A percentile compares a stretch with the other conserved stretches of the same genome.
Evolutionary conservation across 2,329 filamentous ascomycete species (phyloP).

Genomic region (Nothophaeocryptopus gaeumannii): DNA sequence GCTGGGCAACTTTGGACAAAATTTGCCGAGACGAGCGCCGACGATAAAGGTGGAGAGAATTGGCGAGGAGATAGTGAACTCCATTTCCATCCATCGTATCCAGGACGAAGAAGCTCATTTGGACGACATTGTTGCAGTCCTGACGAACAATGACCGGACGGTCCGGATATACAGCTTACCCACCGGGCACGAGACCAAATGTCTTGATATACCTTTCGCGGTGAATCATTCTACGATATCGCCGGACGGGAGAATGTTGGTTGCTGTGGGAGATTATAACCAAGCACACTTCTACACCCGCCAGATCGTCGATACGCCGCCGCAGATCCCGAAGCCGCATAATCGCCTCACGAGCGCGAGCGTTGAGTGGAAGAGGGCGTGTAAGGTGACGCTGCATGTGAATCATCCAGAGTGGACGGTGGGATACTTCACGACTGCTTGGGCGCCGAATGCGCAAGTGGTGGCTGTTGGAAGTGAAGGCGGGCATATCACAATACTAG

Average conservation of each 20-base stretch:
- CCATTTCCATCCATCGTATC: constrained; percentile 61
- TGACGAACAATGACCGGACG: constrained; percentile 89
- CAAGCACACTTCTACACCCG: constrained; percentile 79
- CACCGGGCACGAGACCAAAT: constrained; percentile 64
- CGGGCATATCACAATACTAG: constrained; percentile 73
- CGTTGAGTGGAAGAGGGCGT: constrained; percentile 42
- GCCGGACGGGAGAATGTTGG: constrained; percentile 75
- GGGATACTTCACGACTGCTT: constrained; percentile 74
- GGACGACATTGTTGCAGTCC: constrained; percentile 62
- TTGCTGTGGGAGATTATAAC: constrained; percentile 84
- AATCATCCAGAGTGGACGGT: constrained; percentile 37
- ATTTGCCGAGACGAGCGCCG: constrained; percentile 27
- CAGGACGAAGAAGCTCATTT: constrained; percentile 49
- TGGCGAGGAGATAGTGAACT: constrained; percentile 64
- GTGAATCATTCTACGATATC: constrained; percentile 96
- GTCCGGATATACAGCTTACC: constrained; percentile 78
- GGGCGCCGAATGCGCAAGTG: constrained; percentile 68
- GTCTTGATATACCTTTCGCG: constrained; percentile 72
- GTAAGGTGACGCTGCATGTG: constrained; percentile 43
- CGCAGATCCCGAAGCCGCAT: constrained; percentile 39
- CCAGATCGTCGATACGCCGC: constrained; percentile 30
- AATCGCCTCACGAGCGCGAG: constrained; percentile 35
- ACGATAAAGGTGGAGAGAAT: constrained; percentile 57
- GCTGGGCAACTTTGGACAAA: constrained; percentile 39
- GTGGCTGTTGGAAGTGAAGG: constrained; percentile 78